These are phyloP conservation scores for Macrotyloma uniflorum DNA, from an alignment of 306 rosid genomes.

Conservation along the genomic window DNA sequence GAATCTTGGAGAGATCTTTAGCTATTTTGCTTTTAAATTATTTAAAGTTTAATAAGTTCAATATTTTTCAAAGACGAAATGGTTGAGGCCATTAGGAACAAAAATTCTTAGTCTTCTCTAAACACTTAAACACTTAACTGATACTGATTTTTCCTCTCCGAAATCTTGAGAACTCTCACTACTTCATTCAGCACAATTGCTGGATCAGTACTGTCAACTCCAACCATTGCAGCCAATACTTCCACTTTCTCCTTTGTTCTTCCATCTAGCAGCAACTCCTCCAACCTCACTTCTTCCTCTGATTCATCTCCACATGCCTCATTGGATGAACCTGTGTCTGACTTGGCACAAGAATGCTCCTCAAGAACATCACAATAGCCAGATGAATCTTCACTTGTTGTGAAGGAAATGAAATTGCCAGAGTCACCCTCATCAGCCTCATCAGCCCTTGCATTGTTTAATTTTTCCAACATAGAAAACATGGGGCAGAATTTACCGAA, in stretches of 20 bases:
- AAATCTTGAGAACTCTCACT: constrained; percentile 40
- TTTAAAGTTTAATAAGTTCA: too few relatives aligned
- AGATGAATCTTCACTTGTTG: constrained; percentile 31
- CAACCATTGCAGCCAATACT: constrained; percentile 49
- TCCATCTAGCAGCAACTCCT: constrained; percentile 38
- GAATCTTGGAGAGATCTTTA: too few relatives aligned
- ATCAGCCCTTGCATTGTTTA: constrained; percentile 12
- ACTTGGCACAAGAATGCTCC: constrained; percentile 27
- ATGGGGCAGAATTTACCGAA: constrained; percentile 7
- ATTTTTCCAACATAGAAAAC: constrained; percentile 30
- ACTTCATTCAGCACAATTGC: constrained; percentile 46
- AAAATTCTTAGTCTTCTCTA: background rate
- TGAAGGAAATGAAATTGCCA: constrained; percentile 21
- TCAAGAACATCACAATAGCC: background rate
- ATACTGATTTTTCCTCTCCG: background rate
- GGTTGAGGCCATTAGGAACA: too few relatives aligned
- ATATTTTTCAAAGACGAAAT: too few relatives aligned
- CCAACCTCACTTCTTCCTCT: constrained; percentile 37
- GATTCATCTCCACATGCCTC: constrained; percentile 18
- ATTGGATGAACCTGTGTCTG: constrained; percentile 36
- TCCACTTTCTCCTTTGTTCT: constrained; percentile 43
- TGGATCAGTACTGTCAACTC: constrained; percentile 44
- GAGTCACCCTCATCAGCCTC: constrained; percentile 2
- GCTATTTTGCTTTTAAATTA: too few relatives aligned
- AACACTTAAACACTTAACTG: background rate